Conservation (phyloP, 2,329 filamentous ascomycete species). For the Cladophialophora chaetospira region DNA sequence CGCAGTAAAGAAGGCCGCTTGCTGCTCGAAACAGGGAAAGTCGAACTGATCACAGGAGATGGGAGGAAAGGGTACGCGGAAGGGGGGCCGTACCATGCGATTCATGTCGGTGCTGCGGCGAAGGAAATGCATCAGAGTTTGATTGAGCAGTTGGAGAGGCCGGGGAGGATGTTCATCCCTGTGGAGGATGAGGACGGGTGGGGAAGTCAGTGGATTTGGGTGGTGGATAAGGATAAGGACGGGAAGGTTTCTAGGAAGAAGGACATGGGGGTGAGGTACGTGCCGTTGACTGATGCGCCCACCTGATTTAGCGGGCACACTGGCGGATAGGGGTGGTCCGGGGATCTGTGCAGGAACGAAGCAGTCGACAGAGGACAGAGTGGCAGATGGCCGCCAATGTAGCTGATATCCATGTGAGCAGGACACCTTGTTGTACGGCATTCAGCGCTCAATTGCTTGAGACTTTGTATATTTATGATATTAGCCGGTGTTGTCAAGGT, state of each 20-base stretch:
- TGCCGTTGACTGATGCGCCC: constrained; percentile 64
- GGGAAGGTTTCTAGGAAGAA: constrained; percentile 59
- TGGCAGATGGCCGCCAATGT: too few species aligned
- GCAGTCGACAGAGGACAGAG: too few species aligned
- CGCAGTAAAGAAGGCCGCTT: constrained; percentile 61
- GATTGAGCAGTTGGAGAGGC: constrained; percentile 73
- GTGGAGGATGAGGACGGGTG: constrained; percentile 50
- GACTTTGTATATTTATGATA: too few species aligned
- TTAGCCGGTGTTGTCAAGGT: too few species aligned
- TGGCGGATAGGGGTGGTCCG: too few species aligned
- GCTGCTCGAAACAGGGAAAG: constrained; percentile 65
- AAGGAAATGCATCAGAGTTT: constrained; percentile 70
- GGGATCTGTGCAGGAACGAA: too few species aligned
- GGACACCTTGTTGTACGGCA: too few species aligned
- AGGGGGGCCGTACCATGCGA: constrained; percentile 76
- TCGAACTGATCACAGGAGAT: constrained; percentile 75
- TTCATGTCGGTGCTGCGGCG: constrained; percentile 91
- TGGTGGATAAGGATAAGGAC: constrained; percentile 63
- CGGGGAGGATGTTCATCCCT: constrained; percentile 73
- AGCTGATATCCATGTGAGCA: too few species aligned
- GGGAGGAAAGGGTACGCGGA: constrained; percentile 67
- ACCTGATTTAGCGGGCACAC: too few species aligned
- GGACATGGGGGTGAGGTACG: constrained; percentile 64
- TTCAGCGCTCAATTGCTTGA: too few species aligned
- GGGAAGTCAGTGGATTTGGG: constrained; percentile 60